Base-by-base conservation (phyloP, 1,284 basidiomycete genomes). In the Cutaneotrichosporon cutaneum region DNA sequence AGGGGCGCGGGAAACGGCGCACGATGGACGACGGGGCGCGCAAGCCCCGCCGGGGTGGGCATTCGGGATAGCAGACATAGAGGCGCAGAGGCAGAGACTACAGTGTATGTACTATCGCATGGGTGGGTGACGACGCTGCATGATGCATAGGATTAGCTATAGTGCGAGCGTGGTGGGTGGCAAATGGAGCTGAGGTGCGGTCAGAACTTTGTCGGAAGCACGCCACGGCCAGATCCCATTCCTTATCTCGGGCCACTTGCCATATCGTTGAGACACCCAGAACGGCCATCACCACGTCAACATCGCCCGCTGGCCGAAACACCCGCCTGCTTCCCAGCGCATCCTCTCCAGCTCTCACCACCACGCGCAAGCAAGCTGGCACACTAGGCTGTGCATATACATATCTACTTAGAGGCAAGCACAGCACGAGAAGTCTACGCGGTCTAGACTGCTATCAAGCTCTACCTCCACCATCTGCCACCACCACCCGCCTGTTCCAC, bases 71-170 rank as follows among this genome's bases (percentile, higher is more conserved):
- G 32, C 16, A 26, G 42, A 45, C 2, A 32, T 8, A 42, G 53
- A 54, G 7, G n/a, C 16, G 26, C 45, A 36, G 32, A 45, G 55
- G 27, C 32, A 48, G 22, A 55, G 7, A 50, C 24, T 22, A n/a
- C 53, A 36, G 7, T 59, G 57, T 63, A 59, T 63, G 61, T 63
- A 63, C 50, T 42, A 59, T 45, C 54, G 61, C 61, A 63, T 62
- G 45, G 56, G 16, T 27, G 16, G 24, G 18, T 27, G 48, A 24
- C 22, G 48, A 51, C 27, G 48, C 11, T 27, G 26, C 48, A 51
- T 51, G 48, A 51, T 51, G 48, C 48, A 51, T 51, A 51, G 18
- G 4, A 51, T 30, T 30, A 10, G 18, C 3, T 42, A 42, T 21
- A n/a, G 18, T 21, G 39, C 18, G 18, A n/a, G 5, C 6, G 18